Conservation (phyloP, 805 yeast species). For the Yarrowia osloensis region DNA sequence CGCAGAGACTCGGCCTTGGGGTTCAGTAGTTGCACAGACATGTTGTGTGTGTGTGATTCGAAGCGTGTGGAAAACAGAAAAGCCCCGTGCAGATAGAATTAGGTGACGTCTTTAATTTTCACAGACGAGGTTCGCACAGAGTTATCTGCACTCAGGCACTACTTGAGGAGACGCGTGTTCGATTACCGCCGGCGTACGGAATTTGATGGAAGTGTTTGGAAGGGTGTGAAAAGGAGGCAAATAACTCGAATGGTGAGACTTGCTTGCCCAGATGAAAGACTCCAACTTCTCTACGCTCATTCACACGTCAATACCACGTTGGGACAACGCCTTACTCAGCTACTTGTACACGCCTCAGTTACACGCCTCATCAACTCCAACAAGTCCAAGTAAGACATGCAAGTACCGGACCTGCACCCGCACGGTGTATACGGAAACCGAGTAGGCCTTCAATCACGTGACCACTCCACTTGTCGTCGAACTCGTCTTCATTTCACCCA, state of each 20-base stretch:
- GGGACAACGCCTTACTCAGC: not conserved
- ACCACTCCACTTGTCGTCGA: no score
- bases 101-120: not conserved
- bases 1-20: slow-evolving; percentile 98
- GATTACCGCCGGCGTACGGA: not conserved
- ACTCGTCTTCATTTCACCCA: no score
- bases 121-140: not conserved
- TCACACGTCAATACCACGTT: no score
- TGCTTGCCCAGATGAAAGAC: no score
- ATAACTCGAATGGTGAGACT: no score
- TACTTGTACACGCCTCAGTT: not conserved
- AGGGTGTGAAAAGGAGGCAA: no score
- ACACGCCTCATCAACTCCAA: not conserved
- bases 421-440: no score
- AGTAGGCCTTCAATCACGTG: no score
- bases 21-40: slow-evolving; percentile 73
- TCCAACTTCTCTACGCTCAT: no score
- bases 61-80: slow-evolving; percentile 27
- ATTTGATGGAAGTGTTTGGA: no score
- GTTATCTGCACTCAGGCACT: not conserved
- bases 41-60: slow-evolving; percentile 30
- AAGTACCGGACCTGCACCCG: no score
- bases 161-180: not conserved
- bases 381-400: not conserved
- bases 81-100: slow-evolving; percentile 5